phyloP scores from a whole-genome alignment of 495 filamentous ascomycete species.

The Friedmanniomyces endolithicus region DNA sequence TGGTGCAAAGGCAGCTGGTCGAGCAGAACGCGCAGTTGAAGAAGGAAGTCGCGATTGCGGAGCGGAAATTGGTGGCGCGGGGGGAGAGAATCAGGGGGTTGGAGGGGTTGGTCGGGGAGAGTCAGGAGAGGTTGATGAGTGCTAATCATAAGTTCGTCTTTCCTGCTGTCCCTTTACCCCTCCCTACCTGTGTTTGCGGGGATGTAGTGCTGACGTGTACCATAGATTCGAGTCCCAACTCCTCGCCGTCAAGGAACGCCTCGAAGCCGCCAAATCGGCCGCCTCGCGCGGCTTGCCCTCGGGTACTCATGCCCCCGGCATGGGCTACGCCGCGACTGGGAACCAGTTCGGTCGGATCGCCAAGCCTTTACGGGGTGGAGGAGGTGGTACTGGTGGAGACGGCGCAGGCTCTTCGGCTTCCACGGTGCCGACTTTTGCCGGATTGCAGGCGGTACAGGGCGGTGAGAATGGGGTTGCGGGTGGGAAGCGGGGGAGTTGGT shows the following conservation, averaged over 20 bases:
- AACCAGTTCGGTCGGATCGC: conserved; percentile 52
- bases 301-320: conserved; percentile 29
- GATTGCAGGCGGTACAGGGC: conserved; percentile 20
- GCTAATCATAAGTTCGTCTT: conserved; percentile 84
- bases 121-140: conserved; percentile 89
- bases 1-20: conserved; percentile 92
- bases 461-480: neutral
- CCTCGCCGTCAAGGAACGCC: conserved; percentile 89
- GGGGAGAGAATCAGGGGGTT: conserved; percentile 93
- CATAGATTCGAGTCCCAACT: conserved; percentile 89
- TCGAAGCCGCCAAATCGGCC: conserved; percentile 87
- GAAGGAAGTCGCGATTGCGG: conserved; percentile 97
- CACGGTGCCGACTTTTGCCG: conserved; percentile 20
- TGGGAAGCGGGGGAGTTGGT: conserved; percentile 32
- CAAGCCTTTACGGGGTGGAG: conserved; percentile 91
- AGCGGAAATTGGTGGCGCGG: conserved; percentile 87
- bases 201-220: neutral
- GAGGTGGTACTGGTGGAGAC: conserved; percentile 52
- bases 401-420: conserved; percentile 6
- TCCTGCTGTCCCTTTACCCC: too few species aligned
- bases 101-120: conserved; percentile 85
- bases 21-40: conserved; percentile 94
- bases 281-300: conserved; percentile 68
- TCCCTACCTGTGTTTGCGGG: too few species aligned
- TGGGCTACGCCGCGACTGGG: conserved; percentile 1